Evolutionary conservation across 139 green algal species (phyloP), one percentile per base, ranked within the genome.

Genomic region (Axilococcus clingmanii): DNA sequence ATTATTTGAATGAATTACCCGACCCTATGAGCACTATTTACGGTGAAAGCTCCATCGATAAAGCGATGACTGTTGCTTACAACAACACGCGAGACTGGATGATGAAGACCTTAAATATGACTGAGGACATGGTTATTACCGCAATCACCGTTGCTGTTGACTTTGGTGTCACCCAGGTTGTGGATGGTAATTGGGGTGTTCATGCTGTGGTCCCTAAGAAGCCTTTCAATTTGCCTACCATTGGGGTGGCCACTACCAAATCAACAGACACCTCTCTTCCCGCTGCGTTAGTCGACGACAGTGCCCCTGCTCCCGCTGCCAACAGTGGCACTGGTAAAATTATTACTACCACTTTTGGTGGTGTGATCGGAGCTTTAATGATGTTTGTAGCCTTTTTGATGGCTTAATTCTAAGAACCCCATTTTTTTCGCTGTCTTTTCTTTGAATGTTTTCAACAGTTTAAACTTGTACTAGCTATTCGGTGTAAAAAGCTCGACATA

Each of bases 161-260:
- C 65, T 86, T 85, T 60, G 52, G 46, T 27, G 47, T 87, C 35
- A 76, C 48, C 3, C 71, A 83, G 55, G 69, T 83, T 9, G 75
- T 84, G 16, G 71, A 83, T 49, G 76, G 70, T 54, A 86, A 86
- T 59, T 87, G 69, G 63, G 77, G 77, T 1, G 49, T 87, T 5
- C 76, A 84, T 38, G 54, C 54, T 37, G 37, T 52, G 34, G 58
- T 82, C 7, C 70, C 59, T 17, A 85, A 85, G 46, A 59, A 41
- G 35, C 30, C 68, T 4, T 82, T 85, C 46, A 37, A 27, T 11
- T 19, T 29, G 14, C 20, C 44, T 36, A 51, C 44, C 24, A 27
- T 51, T 2, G 44, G 44, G 20, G 44, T 27, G 17, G 35, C 44
- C 14, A 36, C 44, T 20, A 22, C 11, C 11, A 24, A 6, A 24